Evolutionary conservation across 75 land plant species (phyloP).

Genomic region (Sequoiadendron giganteum): DNA sequence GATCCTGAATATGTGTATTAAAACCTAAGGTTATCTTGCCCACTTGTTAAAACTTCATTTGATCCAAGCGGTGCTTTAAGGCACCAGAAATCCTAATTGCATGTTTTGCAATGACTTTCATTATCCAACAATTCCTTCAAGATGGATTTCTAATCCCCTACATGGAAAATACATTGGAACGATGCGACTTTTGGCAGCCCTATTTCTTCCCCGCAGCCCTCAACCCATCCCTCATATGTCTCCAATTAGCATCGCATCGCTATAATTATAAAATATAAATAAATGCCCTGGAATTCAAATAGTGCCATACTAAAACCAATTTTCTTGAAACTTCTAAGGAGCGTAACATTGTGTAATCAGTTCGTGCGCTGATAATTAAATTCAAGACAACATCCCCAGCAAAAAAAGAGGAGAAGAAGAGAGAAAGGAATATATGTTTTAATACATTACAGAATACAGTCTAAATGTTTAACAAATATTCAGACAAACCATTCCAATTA

Average conservation of each 20-base stretch:
- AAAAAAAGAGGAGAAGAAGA: too few relatives aligned
- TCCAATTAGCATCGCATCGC: background rate
- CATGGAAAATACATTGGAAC: background rate
- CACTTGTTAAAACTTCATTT: background rate
- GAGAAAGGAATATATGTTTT: too few relatives aligned
- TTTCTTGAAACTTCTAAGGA: background rate
- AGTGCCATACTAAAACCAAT: background rate
- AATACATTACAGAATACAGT: too few relatives aligned
- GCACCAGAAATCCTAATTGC: background rate
- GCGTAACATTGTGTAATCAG: background rate
- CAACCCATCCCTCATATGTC: too few relatives aligned
- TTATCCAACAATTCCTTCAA: background rate
- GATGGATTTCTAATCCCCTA: background rate
- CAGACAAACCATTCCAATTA: too few relatives aligned
- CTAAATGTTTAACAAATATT: too few relatives aligned
- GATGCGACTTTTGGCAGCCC: background rate
- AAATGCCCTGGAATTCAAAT: too few relatives aligned
- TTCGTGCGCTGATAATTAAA: too few relatives aligned
- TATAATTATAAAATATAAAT: too few relatives aligned
- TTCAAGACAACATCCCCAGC: too few relatives aligned
- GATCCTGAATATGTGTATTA: background rate
- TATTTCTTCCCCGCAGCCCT: background rate
- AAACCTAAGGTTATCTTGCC: background rate
- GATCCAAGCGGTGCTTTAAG: background rate
- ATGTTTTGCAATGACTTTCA: background rate